Conservation (phyloP, 257 asterid species). For the Nicotiana tomentosiformis region DNA sequence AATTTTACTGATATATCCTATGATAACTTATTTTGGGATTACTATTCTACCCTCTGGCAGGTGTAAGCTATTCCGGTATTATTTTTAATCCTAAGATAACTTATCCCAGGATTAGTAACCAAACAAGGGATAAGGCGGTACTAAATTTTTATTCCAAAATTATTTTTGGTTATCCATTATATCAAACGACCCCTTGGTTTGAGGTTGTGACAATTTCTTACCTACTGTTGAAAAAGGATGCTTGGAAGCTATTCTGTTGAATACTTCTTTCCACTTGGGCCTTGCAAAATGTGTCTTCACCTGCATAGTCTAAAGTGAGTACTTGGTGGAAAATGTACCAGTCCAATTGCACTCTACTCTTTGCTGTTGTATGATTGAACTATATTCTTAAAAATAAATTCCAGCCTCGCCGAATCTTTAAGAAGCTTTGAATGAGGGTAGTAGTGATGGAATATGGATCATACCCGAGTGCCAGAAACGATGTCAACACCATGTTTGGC, state of each 20-base stretch:
- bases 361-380: too few species aligned
- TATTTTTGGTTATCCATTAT: too few species aligned
- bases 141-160: too few species aligned
- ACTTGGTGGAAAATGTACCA: background rate
- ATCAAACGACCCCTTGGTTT: too few species aligned
- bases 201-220: slow-evolving; percentile 19
- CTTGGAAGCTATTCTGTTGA: slow-evolving; percentile 63
- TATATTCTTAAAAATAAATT: too few species aligned
- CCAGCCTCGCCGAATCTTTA: background rate
- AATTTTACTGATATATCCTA: too few species aligned
- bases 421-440: background rate
- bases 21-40: too few species aligned
- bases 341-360: background rate
- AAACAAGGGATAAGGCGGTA: too few species aligned
- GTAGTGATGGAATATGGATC: background rate
- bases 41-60: too few species aligned
- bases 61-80: too few species aligned
- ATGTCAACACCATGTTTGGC: slow-evolving; percentile 91
- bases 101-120: too few species aligned
- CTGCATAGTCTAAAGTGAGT: slow-evolving; percentile 29
- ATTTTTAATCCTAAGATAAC: too few species aligned
- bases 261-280: slow-evolving; percentile 67
- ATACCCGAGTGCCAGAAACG: slow-evolving; percentile 85
- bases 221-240: slow-evolving; percentile 77
- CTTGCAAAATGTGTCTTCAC: slow-evolving; percentile 44